phyloP scores from a whole-genome alignment of 495 filamentous ascomycete species.

The Xylaria palmicola region DNA sequence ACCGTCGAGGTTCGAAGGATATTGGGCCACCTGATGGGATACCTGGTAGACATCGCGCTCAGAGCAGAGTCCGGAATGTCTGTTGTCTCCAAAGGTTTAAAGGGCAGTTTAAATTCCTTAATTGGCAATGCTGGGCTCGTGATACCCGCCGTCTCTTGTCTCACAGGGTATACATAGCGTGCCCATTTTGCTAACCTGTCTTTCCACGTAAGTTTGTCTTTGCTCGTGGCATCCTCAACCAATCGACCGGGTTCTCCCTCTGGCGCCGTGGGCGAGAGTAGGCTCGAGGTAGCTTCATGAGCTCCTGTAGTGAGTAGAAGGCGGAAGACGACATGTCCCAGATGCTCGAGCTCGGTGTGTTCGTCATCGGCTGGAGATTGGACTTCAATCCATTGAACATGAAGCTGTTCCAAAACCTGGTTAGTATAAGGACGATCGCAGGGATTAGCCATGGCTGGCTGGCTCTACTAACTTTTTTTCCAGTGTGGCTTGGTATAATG shows the following conservation, averaged over 20 bases:
- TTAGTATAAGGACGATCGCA: constrained; percentile 16
- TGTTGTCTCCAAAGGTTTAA: constrained; percentile 4
- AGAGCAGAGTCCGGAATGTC: not conserved
- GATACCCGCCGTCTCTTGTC: not conserved
- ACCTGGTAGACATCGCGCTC: not conserved
- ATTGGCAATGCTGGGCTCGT: not conserved
- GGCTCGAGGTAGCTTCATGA: constrained; percentile 19
- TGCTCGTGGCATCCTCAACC: constrained; percentile 22
- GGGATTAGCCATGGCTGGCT: no score
- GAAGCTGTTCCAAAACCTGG: constrained; percentile 15
- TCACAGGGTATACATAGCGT: constrained; percentile 24
- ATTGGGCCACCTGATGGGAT: constrained; percentile 29
- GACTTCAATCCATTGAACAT: constrained; percentile 43
- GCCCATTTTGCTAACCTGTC: constrained; percentile 42
- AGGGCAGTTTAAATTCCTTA: constrained; percentile 17
- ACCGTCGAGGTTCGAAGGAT: constrained; percentile 27
- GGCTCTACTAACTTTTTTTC: constrained; percentile 22
- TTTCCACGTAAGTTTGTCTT: constrained; percentile 42
- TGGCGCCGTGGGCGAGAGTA: constrained; percentile 13
- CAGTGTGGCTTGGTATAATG: constrained; percentile 24
- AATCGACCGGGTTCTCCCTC: constrained; percentile 21
- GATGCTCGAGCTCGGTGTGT: constrained; percentile 23
- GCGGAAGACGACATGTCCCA: constrained; percentile 41
- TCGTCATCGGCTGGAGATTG: constrained; percentile 15
- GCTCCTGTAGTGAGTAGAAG: constrained; percentile 38